Base-by-base conservation (phyloP, 257 asterid species). In the Leptodermis oblonga region DNA sequence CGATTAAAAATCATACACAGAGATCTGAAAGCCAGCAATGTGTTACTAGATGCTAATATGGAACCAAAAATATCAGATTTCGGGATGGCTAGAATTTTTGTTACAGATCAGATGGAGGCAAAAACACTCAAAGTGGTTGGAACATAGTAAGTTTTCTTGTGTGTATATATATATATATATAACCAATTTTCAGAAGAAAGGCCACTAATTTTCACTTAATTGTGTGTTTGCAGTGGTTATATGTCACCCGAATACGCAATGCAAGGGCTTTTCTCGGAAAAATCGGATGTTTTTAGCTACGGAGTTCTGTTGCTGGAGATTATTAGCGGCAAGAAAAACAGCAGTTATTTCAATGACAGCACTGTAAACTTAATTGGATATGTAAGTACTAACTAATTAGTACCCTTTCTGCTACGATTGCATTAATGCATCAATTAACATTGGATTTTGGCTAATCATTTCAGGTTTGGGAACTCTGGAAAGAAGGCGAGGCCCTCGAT, bases 241-340 rank as follows among this genome's bases (percentile, higher is more conserved):
- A 80, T 80, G 84, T 80, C 84, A 3, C 84, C 84, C 2, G 84
- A 80, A 65, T 80, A 80, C 55, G 84, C 84, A 63, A 73, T 80
- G 82, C 79, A 62, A 39, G 84, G 84, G 26, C 75, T 34, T 0
- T 80, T 80, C 26, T 80, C 84, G 62, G 69, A 55, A 18, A 80
- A 77, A n/a, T 77, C 82, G 5, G 84, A 79, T 59, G 80, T 79
- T 20, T 79, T 75, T 8, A 79, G 83, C 72, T 79, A 71, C 0
- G 83, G 83, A 22, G 83, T 79, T 39, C n/a, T 79, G 60, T 25
- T 72, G 65, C 18, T 79, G 41, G 83, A 80, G 76, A 73, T 80
- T 25, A 68, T 76, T 7, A 73, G 65, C 13, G 84, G 84, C 61
- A 76, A 28, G 51, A 80, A 70, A 62, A 80, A 76, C 63, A 80